These are phyloP conservation scores for Mycena olivaceomarginata DNA, from an alignment of 768 basidiomycete genomes.

Conservation along the genomic window DNA sequence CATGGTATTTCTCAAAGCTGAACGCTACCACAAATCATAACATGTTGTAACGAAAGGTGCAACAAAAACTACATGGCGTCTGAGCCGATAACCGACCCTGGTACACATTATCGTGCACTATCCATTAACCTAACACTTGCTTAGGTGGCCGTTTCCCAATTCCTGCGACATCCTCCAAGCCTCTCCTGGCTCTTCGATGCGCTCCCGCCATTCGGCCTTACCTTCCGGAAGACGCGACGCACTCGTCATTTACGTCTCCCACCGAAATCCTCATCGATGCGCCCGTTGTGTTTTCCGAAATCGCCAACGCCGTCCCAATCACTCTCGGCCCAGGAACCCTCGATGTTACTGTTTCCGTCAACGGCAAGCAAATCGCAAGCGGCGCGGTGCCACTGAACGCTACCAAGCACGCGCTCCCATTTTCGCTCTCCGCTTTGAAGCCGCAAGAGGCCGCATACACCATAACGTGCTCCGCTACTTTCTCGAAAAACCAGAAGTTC, in stretches of 20 bases:
- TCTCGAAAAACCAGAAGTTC: constrained; percentile 62
- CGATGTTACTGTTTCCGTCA: constrained; percentile 65
- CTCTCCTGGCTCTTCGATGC: constrained; percentile 77
- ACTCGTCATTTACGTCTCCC: constrained; percentile 53
- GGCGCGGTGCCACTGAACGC: constrained; percentile 72
- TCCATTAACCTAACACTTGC: constrained; percentile 20
- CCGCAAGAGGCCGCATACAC: constrained; percentile 63
- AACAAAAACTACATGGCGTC: constrained; percentile 73
- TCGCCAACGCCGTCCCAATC: constrained; percentile 69
- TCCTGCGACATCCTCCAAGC: constrained; percentile 57
- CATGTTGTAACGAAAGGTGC: constrained; percentile 61
- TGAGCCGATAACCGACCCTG: constrained; percentile 64
- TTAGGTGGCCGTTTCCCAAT: constrained; percentile 66
- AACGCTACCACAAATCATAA: not conserved
- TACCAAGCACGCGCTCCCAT: constrained; percentile 68
- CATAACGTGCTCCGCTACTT: constrained; percentile 61
- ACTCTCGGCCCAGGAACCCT: constrained; percentile 55
- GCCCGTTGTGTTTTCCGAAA: constrained; percentile 66
- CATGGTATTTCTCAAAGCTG: constrained; percentile 31
- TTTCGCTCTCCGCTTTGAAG: constrained; percentile 67
- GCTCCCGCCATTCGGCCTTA: constrained; percentile 77
- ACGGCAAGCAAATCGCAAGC: constrained; percentile 64
- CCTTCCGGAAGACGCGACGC: constrained; percentile 69
- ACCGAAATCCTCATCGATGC: constrained; percentile 72
- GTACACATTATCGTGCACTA: constrained; percentile 45